Base-by-base conservation (phyloP, 305 asterid genomes). In the Fraxinus nigra region DNA sequence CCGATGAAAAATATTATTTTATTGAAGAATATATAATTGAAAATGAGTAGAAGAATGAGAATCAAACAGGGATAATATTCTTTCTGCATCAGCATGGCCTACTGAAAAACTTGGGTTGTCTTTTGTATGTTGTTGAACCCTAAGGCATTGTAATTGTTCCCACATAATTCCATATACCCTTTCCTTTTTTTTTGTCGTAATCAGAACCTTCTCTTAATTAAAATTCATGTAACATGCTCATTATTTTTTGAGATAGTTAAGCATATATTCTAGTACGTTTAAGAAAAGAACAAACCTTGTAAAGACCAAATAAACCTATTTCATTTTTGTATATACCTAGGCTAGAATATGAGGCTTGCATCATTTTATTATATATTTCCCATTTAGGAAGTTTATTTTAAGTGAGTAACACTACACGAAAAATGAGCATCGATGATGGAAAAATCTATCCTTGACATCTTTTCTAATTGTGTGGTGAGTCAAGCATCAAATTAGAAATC, bases 161-260 rank as follows among this genome's bases (percentile, higher is more conserved):
- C 20, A 48, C 59, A 48, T 48, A 48, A 48, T 48, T 48, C 59
- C 20, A 3, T 72, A 77, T 79, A 78, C 76, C 9, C 3, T 51
- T 51, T 76, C 77, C 59, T 24, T 33, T 0, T 51, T 80, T 65
- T 85, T 86, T 84, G 74, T 82, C 84, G 79, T 83, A 86, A 81
- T 48, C 59, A 48, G 7, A 48, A 48, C 59, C 20, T 48, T 14
- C 59, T 48, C 20, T 48, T 48, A 48, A 48, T 48, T 48, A 14
- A 48, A 48, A 48, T 48, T 14, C 59, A 48, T 48, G 59, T 48
- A 48, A 48, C 59, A 14, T 46, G 0, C 20, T 48, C 59, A 48
- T 14, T 43, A 43, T 43, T 43, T 10, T 2, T 10, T 10, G 16
- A 48, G n/a, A 3, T 48, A 48, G n/a, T 48, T 48, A 48, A 48